Evolutionary conservation across 2,329 filamentous ascomycete genomes (phyloP), one percentile per base, ranked within the genome.

Genomic region (Fusarium xylarioides): DNA sequence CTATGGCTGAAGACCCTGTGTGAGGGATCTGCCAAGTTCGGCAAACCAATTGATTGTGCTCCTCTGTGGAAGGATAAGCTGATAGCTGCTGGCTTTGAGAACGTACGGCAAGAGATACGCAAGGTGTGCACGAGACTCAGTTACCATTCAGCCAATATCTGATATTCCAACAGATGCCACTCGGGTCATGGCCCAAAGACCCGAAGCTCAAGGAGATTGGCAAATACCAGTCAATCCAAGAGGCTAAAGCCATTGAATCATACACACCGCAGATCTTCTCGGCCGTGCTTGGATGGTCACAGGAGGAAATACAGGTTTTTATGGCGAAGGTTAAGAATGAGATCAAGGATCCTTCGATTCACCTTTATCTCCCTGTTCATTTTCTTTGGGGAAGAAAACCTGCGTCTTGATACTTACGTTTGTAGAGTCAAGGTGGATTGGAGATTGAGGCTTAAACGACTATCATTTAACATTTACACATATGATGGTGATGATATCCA

Each of bases 131-230:
- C 6, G 23, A 12, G 6, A 5, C 2, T 18, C 15, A 8, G 8
- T 10, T 18, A 43, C 1, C 6, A 3, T 43, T 11, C 0, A 1
- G 3, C 4, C 15, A 3, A 26, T 18, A 18, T 2, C 15, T 43
- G 26, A 43, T 6, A 8, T 43, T 43, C 0, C 5, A 18, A 26
- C 11, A 43, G 42, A 26, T 43, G 42, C 42, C 42, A 26, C 42
- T 43, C 7, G 42, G 42, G 10, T 26, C 42, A 8, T 43, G 42
- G 42, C 42, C 42, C 0, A 43, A 43, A 11, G 42, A 43, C 42
- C 42, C 42, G n/a, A 43, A 43, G 23, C 42, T 43, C 4, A 26
- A 43, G 42, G 42, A 43, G 8, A 26, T 43, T 12, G 42, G 42
- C 0, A 43, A 43, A 43, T 43, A 43, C 18, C 42, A 43, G 10